Base-by-base conservation (phyloP, 306 rosid species). In the Nissolia schottii region DNA sequence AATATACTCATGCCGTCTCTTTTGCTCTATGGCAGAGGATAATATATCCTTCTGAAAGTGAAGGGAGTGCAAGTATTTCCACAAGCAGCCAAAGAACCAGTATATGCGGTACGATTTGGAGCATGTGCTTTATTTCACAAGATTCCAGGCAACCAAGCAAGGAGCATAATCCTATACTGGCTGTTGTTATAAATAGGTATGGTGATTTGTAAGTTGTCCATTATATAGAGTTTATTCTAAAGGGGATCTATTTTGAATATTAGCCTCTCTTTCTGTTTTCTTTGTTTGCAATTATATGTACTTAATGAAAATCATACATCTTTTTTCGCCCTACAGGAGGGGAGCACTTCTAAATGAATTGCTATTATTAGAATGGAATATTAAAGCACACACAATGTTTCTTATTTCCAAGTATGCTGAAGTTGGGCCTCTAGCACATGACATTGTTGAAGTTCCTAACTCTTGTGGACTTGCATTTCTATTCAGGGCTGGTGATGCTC, bases 91-190 rank as follows among this genome's bases (percentile, higher is more conserved):
- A 77, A 50, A 77, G 83, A 80, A 78, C 77, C 73, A 80, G 58
- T 66, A 81, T 88, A 59, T 34, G 64, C 19, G 96, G 98, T 77
- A 87, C 96, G 34, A 87, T 93, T 79, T 93, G 98, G 98, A 85
- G 97, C 80, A 89, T 89, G 96, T 87, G 94, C 89, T 93, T 93
- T 76, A 86, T 91, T 79, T 87, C 97, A 3, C 86, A 86, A 75
- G 85, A 86, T 80, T 81, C 79, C 53, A 70, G 70, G 77, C 85
- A 83, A 57, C 64, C 43, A 75, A 83, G 68, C 77, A 79, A 80
- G 82, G 97, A 83, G 74, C 80, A 80, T 70, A 87, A 87, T 84
- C 92, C 98, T 79, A 56, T 91, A 54, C 89, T 93, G 22, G 98
- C 98, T 68, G 62, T 93, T 85, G 76, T 93, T 86, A 68, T 91